A percentile compares a stretch with the other conserved stretches of the same genome.
Evolutionary conservation across 75 land plant species (phyloP).

Genomic region (Cupressus sempervirens): DNA sequence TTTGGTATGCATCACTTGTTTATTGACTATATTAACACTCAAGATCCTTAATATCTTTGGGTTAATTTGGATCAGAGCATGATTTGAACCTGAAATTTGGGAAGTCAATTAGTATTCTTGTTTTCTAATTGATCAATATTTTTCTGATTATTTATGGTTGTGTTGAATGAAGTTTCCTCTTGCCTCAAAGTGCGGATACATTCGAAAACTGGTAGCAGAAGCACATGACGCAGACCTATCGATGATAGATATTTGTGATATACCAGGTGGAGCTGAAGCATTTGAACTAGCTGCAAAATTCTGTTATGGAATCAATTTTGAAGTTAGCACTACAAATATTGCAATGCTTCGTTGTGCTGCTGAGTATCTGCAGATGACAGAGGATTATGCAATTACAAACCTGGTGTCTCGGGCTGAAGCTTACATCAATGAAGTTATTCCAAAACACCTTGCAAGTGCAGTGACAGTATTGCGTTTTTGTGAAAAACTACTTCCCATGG

Average conservation of each 20-base stretch:
- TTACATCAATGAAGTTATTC: slow-evolving; percentile 64
- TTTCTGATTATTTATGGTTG: slow-evolving; percentile 9
- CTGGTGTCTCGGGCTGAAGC: slow-evolving; percentile 62
- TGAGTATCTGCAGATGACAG: slow-evolving; percentile 93
- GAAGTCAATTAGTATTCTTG: neutral
- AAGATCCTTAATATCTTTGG: neutral
- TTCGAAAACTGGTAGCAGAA: slow-evolving; percentile 68
- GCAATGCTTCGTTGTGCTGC: slow-evolving; percentile 74
- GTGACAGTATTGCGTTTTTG: slow-evolving; percentile 64
- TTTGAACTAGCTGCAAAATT: slow-evolving; percentile 85
- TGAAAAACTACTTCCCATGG: slow-evolving; percentile 59
- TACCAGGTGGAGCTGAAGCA: slow-evolving; percentile 89
- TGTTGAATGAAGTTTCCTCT: slow-evolving; percentile 65
- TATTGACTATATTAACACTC: neutral
- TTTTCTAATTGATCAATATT: neutral
- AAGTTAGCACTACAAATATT: slow-evolving; percentile 67
- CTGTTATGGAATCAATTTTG: slow-evolving; percentile 92
- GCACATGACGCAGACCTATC: slow-evolving; percentile 41
- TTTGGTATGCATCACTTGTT: neutral
- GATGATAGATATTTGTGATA: slow-evolving; percentile 53
- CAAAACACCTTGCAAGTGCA: slow-evolving; percentile 50
- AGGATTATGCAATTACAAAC: slow-evolving; percentile 72
- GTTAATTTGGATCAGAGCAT: neutral
- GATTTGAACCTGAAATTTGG: neutral
- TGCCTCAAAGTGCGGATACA: slow-evolving; percentile 74